Conservation (phyloP, 2,329 filamentous ascomycete species). For the Clonostachys sp. region DNA sequence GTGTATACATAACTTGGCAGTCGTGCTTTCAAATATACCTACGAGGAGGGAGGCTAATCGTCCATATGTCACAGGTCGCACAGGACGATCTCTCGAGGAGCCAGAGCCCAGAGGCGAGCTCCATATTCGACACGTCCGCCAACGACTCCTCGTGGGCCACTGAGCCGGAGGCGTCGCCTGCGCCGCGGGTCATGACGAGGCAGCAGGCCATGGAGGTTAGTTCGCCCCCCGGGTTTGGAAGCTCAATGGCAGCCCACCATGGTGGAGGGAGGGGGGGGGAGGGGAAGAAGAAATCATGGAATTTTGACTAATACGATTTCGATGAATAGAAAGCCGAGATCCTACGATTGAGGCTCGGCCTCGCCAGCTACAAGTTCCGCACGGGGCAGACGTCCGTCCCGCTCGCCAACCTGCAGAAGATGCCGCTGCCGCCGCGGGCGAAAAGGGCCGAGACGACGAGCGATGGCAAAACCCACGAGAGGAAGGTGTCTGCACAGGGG, state of each 20-base stretch:
- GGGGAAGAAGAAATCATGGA: not conserved
- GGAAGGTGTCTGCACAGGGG: not conserved
- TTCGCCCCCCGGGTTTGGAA: not conserved
- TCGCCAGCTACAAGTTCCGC: slow-evolving; percentile 71
- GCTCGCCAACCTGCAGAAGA: slow-evolving; percentile 50
- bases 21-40: too few relatives aligned
- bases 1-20: too few relatives aligned
- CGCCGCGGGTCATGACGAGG: slow-evolving; percentile 32
- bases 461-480: slow-evolving; percentile 4
- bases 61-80: too few relatives aligned
- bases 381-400: slow-evolving; percentile 68
- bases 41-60: too few relatives aligned
- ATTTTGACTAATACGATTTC: not conserved
- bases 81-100: slow-evolving; percentile 17
- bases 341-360: slow-evolving; percentile 61
- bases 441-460: slow-evolving; percentile 6
- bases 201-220: slow-evolving; percentile 49
- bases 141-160: slow-evolving; percentile 40
- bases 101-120: slow-evolving; percentile 32
- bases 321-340: slow-evolving; percentile 54
- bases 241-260: not conserved
- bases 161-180: slow-evolving; percentile 30
- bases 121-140: slow-evolving; percentile 43
- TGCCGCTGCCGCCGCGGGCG: slow-evolving; percentile 16
- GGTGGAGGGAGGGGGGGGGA: not conserved